Conservation (phyloP, 2,329 filamentous ascomycete species). For the Chaetomium globosum region DNA sequence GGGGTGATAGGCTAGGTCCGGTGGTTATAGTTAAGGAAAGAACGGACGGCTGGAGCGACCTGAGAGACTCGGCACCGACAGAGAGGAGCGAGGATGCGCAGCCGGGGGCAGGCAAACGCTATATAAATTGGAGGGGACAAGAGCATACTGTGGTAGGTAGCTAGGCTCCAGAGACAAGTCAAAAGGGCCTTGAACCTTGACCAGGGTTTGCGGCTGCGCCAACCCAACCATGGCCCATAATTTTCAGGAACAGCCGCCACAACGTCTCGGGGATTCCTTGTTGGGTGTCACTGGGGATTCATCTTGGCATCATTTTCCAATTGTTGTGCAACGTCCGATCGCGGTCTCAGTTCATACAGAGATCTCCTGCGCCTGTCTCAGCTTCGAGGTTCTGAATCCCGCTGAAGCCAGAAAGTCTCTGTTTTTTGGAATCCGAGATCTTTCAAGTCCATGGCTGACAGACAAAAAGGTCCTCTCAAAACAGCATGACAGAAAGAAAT, state of each 20-base stretch:
- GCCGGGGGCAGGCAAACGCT: constrained; percentile 6
- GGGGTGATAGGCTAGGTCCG: not conserved
- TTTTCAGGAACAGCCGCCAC: constrained; percentile 8
- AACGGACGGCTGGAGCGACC: constrained; percentile 7
- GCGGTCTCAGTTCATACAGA: not conserved
- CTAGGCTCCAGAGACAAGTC: not conserved
- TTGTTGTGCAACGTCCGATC: not conserved
- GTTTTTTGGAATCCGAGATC: not conserved
- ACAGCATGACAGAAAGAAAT: constrained; percentile 21
- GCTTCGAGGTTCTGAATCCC: not conserved
- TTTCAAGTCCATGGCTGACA: not conserved
- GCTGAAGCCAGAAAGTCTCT: not conserved
- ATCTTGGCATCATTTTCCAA: not conserved
- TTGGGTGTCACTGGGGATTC: not conserved
- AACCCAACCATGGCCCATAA: constrained; percentile 5
- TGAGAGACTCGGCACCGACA: constrained; percentile 8
- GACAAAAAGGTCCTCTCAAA: not conserved
- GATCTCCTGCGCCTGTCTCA: not conserved
- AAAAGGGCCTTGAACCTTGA: constrained; percentile 1
- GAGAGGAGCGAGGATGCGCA: not conserved
- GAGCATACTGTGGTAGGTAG: not conserved
- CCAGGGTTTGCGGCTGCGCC: constrained; percentile 14
- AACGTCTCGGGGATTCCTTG: constrained; percentile 7
- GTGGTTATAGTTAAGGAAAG: not conserved
- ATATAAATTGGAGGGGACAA: constrained; percentile 15